These are phyloP conservation scores for Thermothielavioides terrestris DNA, from an alignment of 495 filamentous ascomycete genomes.

Conservation along the genomic window DNA sequence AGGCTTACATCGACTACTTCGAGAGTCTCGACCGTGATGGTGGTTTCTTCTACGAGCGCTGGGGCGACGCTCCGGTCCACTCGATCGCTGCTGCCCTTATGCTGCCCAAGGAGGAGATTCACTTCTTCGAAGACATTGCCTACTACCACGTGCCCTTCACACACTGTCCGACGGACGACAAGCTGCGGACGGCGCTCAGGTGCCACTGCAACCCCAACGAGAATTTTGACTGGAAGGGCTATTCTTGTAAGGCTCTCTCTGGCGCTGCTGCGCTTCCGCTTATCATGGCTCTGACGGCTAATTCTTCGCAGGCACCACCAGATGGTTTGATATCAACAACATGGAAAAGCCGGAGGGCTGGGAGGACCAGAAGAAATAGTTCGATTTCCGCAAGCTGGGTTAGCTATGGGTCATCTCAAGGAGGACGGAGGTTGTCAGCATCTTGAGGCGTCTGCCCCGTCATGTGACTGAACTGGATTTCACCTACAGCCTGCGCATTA, in stretches of 20 bases:
- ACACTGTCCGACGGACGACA: conserved; percentile 86
- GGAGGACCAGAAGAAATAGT: conserved; percentile 61
- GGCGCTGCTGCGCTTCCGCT: background rate
- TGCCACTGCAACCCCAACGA: conserved; percentile 92
- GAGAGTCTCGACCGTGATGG: conserved; percentile 69
- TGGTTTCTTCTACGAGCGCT: conserved; percentile 89
- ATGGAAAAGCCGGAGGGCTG: conserved; percentile 75
- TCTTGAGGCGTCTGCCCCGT: no score
- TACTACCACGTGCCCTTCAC: conserved; percentile 99
- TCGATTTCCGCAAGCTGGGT: conserved; percentile 13
- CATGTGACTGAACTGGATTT: no score
- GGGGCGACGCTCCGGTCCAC: conserved; percentile 87
- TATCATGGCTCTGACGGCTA: background rate
- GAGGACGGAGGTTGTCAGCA: no score
- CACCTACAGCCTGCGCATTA: no score
- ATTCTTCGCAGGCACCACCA: conserved; percentile 54
- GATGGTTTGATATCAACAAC: conserved; percentile 74
- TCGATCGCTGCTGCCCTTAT: conserved; percentile 86
- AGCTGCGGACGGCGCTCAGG: conserved; percentile 67
- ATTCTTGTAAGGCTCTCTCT: conserved; percentile 62
- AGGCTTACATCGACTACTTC: conserved; percentile 75
- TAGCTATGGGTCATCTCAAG: no score
- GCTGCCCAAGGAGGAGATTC: conserved; percentile 83
- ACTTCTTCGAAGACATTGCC: conserved; percentile 98
- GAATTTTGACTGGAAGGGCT: conserved; percentile 98